phyloP scores from a whole-genome alignment of 495 filamentous ascomycete genomes.

The Rhypophila decipiens region DNA sequence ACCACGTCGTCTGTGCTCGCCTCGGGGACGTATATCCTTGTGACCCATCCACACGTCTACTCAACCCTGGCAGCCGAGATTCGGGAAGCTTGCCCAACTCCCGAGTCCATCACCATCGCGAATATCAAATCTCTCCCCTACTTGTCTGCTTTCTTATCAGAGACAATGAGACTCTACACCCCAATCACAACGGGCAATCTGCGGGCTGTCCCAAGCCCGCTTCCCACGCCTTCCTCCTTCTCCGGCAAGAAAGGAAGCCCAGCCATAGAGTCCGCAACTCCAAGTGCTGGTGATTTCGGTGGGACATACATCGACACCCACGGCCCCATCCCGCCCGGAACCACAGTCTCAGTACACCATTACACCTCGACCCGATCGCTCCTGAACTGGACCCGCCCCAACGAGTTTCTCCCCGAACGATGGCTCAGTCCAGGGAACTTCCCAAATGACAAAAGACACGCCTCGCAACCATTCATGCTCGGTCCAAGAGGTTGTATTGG shows the following conservation, averaged over 20 bases:
- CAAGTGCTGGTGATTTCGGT: conserved; percentile 9
- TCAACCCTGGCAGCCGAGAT: conserved; percentile 10
- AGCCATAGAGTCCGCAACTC: too few species aligned
- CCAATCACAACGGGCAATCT: conserved; percentile 7
- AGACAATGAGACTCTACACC: conserved; percentile 9
- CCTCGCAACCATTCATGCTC: conserved; percentile 33
- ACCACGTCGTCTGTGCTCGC: conserved; percentile 13
- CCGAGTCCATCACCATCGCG: conserved; percentile 10
- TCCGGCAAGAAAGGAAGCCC: too few species aligned
- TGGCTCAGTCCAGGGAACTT: conserved; percentile 32
- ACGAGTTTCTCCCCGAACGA: conserved; percentile 37
- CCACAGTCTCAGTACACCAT: conserved; percentile 16
- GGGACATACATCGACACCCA: conserved; percentile 2
- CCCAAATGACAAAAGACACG: conserved; percentile 2
- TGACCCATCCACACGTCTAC: conserved; percentile 7
- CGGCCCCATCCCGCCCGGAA: too few species aligned
- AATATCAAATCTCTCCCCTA: conserved; percentile 8
- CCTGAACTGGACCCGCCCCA: conserved; percentile 28
- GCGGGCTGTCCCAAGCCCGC: conserved; percentile 11
- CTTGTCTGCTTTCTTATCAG: conserved; percentile 9
- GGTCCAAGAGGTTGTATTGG: conserved; percentile 43
- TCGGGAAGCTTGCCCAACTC: conserved; percentile 5
- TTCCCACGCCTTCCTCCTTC: too few species aligned
- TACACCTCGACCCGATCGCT: conserved; percentile 12
- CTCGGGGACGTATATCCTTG: conserved; percentile 10